A percentile compares a stretch with the other conserved stretches of the same genome.
Conservation (phyloP, 441 rosid species). For the Populus tomentosa region DNA sequence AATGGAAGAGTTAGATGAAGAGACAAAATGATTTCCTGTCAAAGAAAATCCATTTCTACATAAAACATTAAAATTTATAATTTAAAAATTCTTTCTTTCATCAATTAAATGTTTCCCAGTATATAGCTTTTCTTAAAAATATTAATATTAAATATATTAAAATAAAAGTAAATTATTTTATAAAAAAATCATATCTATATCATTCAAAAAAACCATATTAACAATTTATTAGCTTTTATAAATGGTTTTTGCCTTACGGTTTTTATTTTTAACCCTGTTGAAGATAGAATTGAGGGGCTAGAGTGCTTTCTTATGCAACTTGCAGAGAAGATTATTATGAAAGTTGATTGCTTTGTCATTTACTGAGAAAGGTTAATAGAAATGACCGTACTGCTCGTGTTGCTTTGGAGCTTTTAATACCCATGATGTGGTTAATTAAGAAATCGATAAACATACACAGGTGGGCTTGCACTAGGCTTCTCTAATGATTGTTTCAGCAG, state of each 20-base stretch:
- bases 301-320: slow-evolving; percentile 33
- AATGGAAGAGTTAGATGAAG: too few relatives aligned
- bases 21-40: too few relatives aligned
- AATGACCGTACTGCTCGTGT: slow-evolving; percentile 5
- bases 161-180: too few relatives aligned
- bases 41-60: too few relatives aligned
- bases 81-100: too few relatives aligned
- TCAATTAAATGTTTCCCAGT: too few relatives aligned
- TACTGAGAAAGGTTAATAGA: slow-evolving; percentile 9
- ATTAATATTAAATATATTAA: too few relatives aligned
- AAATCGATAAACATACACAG: slow-evolving; percentile 16
- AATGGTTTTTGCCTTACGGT: neutral
- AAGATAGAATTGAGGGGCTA: slow-evolving; percentile 22
- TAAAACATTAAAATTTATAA: too few relatives aligned
- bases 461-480: slow-evolving; percentile 14
- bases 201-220: neutral
- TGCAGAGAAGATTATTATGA: slow-evolving; percentile 23
- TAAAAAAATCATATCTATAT: neutral
- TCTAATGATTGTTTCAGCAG: slow-evolving; percentile 2
- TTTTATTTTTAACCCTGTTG: slow-evolving; percentile 4
- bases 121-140: too few relatives aligned
- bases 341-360: slow-evolving; percentile 29
- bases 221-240: too few relatives aligned
- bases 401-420: slow-evolving; percentile 21
- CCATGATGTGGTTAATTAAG: neutral